Evolutionary conservation across 1,284 basidiomycete species (phyloP), one percentile per base, ranked within the genome.

Genomic region (Nidula niveotomentosa): DNA sequence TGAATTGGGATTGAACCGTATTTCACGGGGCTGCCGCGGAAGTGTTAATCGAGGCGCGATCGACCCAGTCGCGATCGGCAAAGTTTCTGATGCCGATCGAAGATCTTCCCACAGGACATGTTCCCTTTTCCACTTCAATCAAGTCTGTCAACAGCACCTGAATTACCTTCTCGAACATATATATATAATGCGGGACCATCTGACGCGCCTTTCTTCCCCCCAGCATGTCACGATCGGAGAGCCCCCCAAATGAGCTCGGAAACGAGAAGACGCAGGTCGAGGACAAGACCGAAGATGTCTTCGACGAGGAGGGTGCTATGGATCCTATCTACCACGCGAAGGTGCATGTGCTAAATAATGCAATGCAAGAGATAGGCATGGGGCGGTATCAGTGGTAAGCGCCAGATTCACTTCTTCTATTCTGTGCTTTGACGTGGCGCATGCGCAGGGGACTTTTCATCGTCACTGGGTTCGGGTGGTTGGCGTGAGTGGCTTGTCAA

Each of bases 381-480:
- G 85, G 86, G 0, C 79, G 72, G 57, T 89, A 89, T 64, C 87
- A 89, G 57, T 68, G 79, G 86, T 82, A 59, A 44, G 76, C 58
- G 30, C 35, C 34, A 8, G 44, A 12, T 23, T 13, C 49, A 15
- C 6, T 12, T 36, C 39, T 8, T 54, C 50, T 30, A 8, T 8
- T n/a, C 35, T 13, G 15, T 15, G 49, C 23, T 4, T 30, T 13
- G n/a, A 8, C 6, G 33, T 13, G 8, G 39, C 46, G 49, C 48
- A 33, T 46, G 12, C 13, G 13, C 46, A 64, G 66, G 64, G 58
- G 55, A 2, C 66, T 87, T 1, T 86, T 86, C 62, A 61, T 78
- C 12, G 80, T 86, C 5, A 76, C 84, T 1, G 84, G 85, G 8
- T 87, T 90, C 66, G 88, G 87, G 46, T 90, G 86, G 81, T 82